Evolutionary conservation across 805 yeast species (phyloP).

Genomic region (Candida sithepensis): DNA sequence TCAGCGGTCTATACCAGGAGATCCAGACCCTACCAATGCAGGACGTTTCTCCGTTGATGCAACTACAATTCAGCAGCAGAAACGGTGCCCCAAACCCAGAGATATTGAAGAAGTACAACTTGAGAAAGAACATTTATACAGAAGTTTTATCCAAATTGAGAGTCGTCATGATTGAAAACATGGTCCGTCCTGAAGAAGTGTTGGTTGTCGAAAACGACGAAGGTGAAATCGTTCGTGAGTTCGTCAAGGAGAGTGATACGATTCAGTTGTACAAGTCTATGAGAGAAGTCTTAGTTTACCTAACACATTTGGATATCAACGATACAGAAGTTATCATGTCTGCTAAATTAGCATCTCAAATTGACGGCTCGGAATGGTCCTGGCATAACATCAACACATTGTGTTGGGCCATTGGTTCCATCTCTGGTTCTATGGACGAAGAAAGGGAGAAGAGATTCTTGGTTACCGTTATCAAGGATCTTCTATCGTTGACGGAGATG

Average conservation of each 20-base stretch:
- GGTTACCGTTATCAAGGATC: constrained; percentile 88
- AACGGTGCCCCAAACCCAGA: constrained; percentile 89
- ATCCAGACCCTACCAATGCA: constrained; percentile 74
- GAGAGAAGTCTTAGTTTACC: constrained; percentile 92
- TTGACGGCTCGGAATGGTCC: constrained; percentile 97
- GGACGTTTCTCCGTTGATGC: constrained; percentile 74
- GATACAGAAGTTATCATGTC: constrained; percentile 95
- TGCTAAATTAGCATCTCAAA: constrained; percentile 84
- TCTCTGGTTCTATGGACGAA: constrained; percentile 98
- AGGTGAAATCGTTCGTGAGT: constrained; percentile 97
- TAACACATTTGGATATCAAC: constrained; percentile 91
- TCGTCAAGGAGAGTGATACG: constrained; percentile 95
- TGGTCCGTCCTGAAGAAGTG: constrained; percentile 99
- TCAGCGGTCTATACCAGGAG: constrained; percentile 77
- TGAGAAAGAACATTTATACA: constrained; percentile 83
- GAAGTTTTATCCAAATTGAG: constrained; percentile 77
- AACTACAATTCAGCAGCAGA: constrained; percentile 45
- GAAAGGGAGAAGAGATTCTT: constrained; percentile 93
- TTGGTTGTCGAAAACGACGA: constrained; percentile 96
- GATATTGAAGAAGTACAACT: constrained; percentile 67
- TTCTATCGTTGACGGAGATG: constrained; percentile 88
- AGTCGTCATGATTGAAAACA: constrained; percentile 90
- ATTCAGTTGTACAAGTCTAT: constrained; percentile 91
- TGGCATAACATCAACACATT: constrained; percentile 97
- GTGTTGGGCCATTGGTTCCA: constrained; percentile 99